Evolutionary conservation across 2,329 filamentous ascomycete genomes (phyloP), one percentile per base, ranked within the genome.

Genomic region (Calonectria hawksworthii): DNA sequence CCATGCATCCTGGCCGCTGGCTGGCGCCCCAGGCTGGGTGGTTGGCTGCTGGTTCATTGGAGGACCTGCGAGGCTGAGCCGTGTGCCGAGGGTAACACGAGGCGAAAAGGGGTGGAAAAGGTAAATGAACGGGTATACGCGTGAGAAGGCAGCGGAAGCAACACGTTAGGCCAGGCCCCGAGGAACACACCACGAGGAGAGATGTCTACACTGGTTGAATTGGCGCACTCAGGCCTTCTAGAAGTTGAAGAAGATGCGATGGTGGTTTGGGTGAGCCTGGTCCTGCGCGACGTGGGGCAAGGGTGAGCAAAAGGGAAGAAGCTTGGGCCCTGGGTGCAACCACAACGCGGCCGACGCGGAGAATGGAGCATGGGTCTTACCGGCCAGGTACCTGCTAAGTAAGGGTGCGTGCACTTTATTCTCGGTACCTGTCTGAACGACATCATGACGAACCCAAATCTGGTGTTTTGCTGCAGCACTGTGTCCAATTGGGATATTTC

Each of bases 1-100:
- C 84, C 85, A 85, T 11, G 83, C 80, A 70, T 85, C 85, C 50
- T 83, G 80, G 65, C 75, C 77, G 38, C 73, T 77, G 67, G 74
- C 74, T 44, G 73, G 74, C 69, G 76, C 77, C 68, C 80, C 77
- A 41, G 78, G 71, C 32, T 76, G 70, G 54, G 54, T 65, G 51
- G 77, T 59, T 75, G 78, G 73, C 64, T 82, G 74, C 68, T 76
- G 73, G 67, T 70, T 77, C 80, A 81, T 81, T 44, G 63, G 50
- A 70, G 32, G 38, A 36, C 38, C 7, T 47, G 73, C 16, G 64
- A 67, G 61, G 50, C 56, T 52, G 63, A 73, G 65, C 41, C 47
- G 64, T 34, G 54, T 28, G 18, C 44, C 34, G 59, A 59, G 34
- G 26, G n/a, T 36, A 50, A 44, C 32, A 23, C 32, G 70, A 64